Percentiles rank a stretch among this genome's conserved stretches.
phyloP scores from a whole-genome alignment of 208 protist species.

The Trypanosoma platydactyli region DNA sequence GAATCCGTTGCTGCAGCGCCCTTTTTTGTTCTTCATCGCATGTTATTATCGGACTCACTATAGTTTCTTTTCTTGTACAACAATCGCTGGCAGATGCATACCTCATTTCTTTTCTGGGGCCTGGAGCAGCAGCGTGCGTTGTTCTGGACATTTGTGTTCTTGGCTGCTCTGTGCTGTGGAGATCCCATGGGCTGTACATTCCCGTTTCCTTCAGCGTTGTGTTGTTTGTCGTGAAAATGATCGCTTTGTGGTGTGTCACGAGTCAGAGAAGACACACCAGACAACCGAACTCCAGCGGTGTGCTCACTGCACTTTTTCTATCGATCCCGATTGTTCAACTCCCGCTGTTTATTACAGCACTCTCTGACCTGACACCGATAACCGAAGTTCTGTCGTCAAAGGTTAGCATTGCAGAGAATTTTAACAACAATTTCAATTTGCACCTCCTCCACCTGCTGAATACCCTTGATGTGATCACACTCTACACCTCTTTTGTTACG shows the following conservation, averaged over 20 bases:
- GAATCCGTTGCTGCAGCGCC: slow-evolving; percentile 1
- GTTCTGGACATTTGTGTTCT: slow-evolving; percentile 14
- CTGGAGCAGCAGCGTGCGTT: slow-evolving; percentile 1
- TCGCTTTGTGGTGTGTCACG: slow-evolving; percentile 10
- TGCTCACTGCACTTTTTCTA: slow-evolving; percentile 19
- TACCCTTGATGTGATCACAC: slow-evolving; percentile 24
- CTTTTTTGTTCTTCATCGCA: neutral
- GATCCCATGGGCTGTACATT: slow-evolving; percentile 4
- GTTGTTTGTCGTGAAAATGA: slow-evolving; percentile 20
- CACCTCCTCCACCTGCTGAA: slow-evolving; percentile 28
- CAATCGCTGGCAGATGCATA: slow-evolving; percentile 18
- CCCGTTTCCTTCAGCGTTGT: slow-evolving; percentile 10
- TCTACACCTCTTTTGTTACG: slow-evolving; percentile 22
- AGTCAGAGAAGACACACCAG: neutral
- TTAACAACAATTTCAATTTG: slow-evolving; percentile 30
- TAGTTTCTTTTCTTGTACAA: slow-evolving; percentile 18
- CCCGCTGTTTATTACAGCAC: slow-evolving; percentile 19
- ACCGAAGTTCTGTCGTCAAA: neutral
- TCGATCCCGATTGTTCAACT: slow-evolving; percentile 28
- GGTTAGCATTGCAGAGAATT: slow-evolving; percentile 23
- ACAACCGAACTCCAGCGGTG: neutral
- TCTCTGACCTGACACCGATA: neutral
- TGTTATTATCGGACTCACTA: slow-evolving; percentile 8
- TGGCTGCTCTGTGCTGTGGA: neutral
- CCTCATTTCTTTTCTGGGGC: slow-evolving; percentile 14